Evolutionary conservation across 108 stramenopile genomes (phyloP).

Genomic region (Skeletonema grethae): DNA sequence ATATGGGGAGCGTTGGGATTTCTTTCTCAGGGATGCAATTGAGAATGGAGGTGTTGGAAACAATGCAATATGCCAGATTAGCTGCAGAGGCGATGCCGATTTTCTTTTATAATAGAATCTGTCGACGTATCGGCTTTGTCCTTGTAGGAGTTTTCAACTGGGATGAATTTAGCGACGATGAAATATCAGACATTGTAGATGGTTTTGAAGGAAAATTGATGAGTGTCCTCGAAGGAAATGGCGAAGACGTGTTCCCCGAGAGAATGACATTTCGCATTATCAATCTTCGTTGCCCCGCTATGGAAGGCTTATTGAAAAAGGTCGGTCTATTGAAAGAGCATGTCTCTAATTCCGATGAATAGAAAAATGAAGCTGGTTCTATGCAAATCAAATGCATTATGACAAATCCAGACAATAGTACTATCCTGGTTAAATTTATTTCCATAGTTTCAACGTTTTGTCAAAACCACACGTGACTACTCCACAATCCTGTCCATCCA

Average conservation of each 20-base stretch:
- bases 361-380: not conserved
- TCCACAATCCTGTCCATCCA: slow-evolving; percentile 48
- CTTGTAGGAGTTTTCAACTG: too few relatives aligned
- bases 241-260: not conserved
- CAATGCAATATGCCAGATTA: too few relatives aligned
- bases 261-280: not conserved
- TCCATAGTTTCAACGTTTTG: slow-evolving; percentile 90
- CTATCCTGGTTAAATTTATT: slow-evolving; percentile 21
- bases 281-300: not conserved
- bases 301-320: not conserved
- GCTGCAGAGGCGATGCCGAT: too few relatives aligned
- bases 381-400: not conserved
- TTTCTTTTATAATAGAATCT: too few relatives aligned
- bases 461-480: slow-evolving; percentile 87
- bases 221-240: too few relatives aligned
- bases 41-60: too few relatives aligned
- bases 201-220: not conserved
- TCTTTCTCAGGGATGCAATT: too few relatives aligned
- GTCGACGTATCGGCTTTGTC: too few relatives aligned
- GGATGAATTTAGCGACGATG: not conserved
- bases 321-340: not conserved
- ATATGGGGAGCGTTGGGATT: too few relatives aligned
- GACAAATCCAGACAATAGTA: not conserved
- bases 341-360: not conserved
- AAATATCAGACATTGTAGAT: not conserved